Evolutionary conservation across 108 stramenopile species (phyloP), one percentile per base, ranked within the genome.

Genomic region (Skeletonema costatum): DNA sequence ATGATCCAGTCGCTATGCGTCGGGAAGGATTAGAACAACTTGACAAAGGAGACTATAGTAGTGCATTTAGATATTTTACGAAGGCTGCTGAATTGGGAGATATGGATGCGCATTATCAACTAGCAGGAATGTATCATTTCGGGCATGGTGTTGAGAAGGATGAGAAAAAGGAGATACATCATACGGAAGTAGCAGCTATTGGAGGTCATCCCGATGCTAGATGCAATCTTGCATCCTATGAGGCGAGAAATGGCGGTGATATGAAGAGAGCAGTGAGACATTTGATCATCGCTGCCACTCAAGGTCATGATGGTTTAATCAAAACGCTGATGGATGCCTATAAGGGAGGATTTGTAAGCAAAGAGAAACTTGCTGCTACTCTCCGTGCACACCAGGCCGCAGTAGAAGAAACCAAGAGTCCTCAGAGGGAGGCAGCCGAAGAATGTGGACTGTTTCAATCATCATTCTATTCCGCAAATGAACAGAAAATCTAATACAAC

Each of bases 401-500:
- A 4, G 61, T 32, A 19, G 61, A 62, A 25, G 25, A 25, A 25
- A 25, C 25, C 25, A 25, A 25, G 25, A 25, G 25, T 25, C 25
- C 25, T 25, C 35, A 62, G 61, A 62, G 61, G 36, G 61, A 62
- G 29, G n/a, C 14, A 62, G 61, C 61, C 39, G 39, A 41, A 41
- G 39, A 41, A 60, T 41, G n/a, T n/a, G n/a, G n/a, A n/a, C n/a
- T n/a, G n/a, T n/a, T n/a, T n/a, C n/a, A n/a, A n/a, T n/a, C n/a
- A n/a, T n/a, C n/a, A n/a, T n/a, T n/a, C n/a, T n/a, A n/a, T n/a
- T n/a, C n/a, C n/a, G n/a, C n/a, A n/a, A n/a, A n/a, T n/a, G n/a
- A n/a, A n/a, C n/a, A n/a, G n/a, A n/a, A n/a, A n/a, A n/a, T n/a
- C n/a, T n/a, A n/a, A n/a, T n/a, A n/a, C n/a, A n/a, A n/a, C n/a